phyloP scores from a whole-genome alignment of 2,329 filamentous ascomycete genomes.

The Dactylellina sp. region DNA sequence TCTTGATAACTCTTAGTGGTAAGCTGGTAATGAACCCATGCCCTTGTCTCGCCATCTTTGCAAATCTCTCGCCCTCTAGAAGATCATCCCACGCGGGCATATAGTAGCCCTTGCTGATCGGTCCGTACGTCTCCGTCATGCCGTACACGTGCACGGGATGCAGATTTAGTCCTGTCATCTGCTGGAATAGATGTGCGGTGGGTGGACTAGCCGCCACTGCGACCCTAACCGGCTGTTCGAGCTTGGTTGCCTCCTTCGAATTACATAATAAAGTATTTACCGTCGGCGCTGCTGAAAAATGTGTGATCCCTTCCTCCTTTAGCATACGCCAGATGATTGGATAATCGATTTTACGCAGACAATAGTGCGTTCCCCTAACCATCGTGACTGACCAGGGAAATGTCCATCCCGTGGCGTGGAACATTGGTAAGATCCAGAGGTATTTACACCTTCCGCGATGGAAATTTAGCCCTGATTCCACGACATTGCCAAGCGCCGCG shows the following conservation, averaged over 20 bases:
- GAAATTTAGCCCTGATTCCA: slow-evolving; percentile 86
- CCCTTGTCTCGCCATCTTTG: slow-evolving; percentile 91
- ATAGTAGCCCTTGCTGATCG: slow-evolving; percentile 92
- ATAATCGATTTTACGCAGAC: slow-evolving; percentile 94
- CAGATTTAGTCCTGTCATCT: slow-evolving; percentile 89
- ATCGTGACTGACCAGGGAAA: slow-evolving; percentile 95
- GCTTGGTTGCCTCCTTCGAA: slow-evolving; percentile 76
- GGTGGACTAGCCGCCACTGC: slow-evolving; percentile 94
- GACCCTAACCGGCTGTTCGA: slow-evolving; percentile 80
- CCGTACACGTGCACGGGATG: slow-evolving; percentile 95
- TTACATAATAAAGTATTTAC: slow-evolving; percentile 94
- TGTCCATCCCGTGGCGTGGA: slow-evolving; percentile 80
- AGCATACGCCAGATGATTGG: slow-evolving; percentile 89
- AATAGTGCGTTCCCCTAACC: slow-evolving; percentile 93
- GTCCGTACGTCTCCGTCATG: slow-evolving; percentile 71
- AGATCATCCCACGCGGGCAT: slow-evolving; percentile 86
- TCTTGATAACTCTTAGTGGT: slow-evolving; percentile 83
- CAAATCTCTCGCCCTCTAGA: slow-evolving; percentile 80
- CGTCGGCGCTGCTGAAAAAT: slow-evolving; percentile 95
- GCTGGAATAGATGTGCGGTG: slow-evolving; percentile 87
- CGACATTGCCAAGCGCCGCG: slow-evolving; percentile 83
- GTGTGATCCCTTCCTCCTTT: slow-evolving; percentile 86
- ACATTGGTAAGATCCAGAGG: slow-evolving; percentile 81
- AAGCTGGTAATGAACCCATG: slow-evolving; percentile 78
- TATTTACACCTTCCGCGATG: slow-evolving; percentile 79